Evolutionary conservation across 2,329 filamentous ascomycete genomes (phyloP).

Genomic region (Trichoderma brevicompactum): DNA sequence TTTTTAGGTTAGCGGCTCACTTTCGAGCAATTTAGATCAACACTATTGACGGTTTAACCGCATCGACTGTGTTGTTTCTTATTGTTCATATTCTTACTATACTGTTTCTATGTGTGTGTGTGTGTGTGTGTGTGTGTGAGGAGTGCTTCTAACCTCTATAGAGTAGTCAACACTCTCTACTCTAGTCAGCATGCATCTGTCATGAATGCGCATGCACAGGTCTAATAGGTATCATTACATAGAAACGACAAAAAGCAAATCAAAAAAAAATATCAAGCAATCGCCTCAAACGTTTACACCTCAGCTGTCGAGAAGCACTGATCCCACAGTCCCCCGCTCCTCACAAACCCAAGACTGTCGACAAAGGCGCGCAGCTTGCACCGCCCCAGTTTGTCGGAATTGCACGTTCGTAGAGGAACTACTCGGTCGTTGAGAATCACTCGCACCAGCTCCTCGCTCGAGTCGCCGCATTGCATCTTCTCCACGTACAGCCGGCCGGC

Average conservation of each 20-base stretch:
- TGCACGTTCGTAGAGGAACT: slow-evolving; percentile 71
- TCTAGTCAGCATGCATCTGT: neutral
- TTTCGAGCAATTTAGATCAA: neutral
- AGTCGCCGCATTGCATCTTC: slow-evolving; percentile 70
- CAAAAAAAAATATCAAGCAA: neutral
- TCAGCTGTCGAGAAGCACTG: slow-evolving; percentile 51
- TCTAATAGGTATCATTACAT: neutral
- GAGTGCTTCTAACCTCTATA: too few relatives aligned
- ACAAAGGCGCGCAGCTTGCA: slow-evolving; percentile 75
- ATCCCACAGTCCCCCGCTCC: slow-evolving; percentile 72
- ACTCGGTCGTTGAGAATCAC: slow-evolving; percentile 85
- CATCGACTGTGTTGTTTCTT: neutral
- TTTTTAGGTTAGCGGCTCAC: neutral
- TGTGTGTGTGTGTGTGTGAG: neutral
- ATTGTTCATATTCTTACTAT: neutral
- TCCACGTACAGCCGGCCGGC: slow-evolving; percentile 82
- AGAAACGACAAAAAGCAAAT: neutral
- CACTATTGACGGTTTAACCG: neutral
- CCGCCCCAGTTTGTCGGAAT: slow-evolving; percentile 69
- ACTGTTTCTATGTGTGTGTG: neutral
- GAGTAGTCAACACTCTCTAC: neutral
- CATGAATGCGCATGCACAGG: neutral
- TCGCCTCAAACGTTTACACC: neutral
- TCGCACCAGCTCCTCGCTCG: slow-evolving; percentile 71
- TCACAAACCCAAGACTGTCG: slow-evolving; percentile 74